Conservation (phyloP, 495 filamentous ascomycete species). For the Annulohypoxylon moriforme region DNA sequence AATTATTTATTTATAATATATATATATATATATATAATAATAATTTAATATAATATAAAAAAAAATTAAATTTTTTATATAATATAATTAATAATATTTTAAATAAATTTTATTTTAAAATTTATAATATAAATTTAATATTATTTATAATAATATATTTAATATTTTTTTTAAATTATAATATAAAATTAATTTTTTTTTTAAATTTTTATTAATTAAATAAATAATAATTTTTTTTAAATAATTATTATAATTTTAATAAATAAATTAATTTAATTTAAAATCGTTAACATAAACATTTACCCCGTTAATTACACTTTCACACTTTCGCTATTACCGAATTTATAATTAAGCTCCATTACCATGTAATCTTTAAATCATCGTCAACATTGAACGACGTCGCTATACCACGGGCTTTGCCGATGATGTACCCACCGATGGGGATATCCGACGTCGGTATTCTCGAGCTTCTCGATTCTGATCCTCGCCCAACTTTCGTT, state of each 20-base stretch:
- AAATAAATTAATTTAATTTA: too few relatives aligned
- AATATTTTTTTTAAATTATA: background rate
- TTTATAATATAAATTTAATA: background rate
- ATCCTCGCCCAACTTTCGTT: constrained; percentile 74
- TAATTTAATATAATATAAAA: background rate
- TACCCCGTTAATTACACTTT: too few relatives aligned
- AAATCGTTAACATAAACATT: too few relatives aligned
- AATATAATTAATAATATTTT: background rate
- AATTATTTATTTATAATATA: background rate
- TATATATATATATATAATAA: background rate
- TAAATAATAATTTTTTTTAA: too few relatives aligned
- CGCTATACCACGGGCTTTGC: constrained; percentile 17
- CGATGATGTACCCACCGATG: constrained; percentile 40
- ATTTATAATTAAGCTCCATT: too few relatives aligned
- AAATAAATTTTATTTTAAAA: background rate
- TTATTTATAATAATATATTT: background rate
- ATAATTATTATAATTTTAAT: too few relatives aligned
- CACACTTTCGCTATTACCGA: too few relatives aligned
- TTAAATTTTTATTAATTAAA: too few relatives aligned
- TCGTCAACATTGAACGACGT: too few relatives aligned
- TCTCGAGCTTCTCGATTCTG: constrained; percentile 73
- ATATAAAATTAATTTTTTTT: too few relatives aligned
- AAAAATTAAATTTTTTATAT: background rate
- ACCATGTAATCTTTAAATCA: too few relatives aligned
- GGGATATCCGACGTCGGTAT: constrained; percentile 63